Conservation (phyloP, 345 rosid species). For the Lepidium sativum region DNA sequence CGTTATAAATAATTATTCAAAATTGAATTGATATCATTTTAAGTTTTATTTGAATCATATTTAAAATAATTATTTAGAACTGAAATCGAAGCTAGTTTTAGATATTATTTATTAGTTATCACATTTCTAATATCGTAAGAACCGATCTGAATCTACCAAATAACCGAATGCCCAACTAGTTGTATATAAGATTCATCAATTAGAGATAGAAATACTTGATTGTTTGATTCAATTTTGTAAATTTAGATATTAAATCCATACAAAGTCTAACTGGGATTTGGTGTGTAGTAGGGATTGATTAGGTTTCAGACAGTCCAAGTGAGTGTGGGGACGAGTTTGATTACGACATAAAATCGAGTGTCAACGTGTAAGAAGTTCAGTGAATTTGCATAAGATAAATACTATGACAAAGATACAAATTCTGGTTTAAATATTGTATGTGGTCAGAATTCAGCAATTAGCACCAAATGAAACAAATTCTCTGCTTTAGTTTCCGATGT, state of each 20-base stretch:
- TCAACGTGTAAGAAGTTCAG: slow-evolving; percentile 20
- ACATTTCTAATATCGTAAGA: no score
- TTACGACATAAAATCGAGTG: background rate
- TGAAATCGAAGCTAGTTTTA: no score
- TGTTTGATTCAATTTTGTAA: background rate
- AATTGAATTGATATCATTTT: no score
- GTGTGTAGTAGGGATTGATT: slow-evolving; percentile 16
- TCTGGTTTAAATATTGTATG: background rate
- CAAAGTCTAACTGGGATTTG: background rate
- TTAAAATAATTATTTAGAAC: no score
- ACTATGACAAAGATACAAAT: background rate
- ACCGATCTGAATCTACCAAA: no score
- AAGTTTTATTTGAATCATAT: no score
- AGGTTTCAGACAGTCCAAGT: background rate
- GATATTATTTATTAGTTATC: no score
- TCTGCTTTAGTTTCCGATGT: background rate
- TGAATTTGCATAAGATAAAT: slow-evolving; percentile 3
- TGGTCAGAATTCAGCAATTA: background rate
- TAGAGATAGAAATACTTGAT: background rate
- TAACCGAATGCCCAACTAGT: no score
- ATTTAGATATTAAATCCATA: background rate
- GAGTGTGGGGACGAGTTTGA: slow-evolving; percentile 16
- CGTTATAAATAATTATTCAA: no score
- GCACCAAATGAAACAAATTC: slow-evolving; percentile 1
- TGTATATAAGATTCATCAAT: background rate